Base-by-base conservation (phyloP, 1,284 basidiomycete genomes). In the Malassezia nana region DNA sequence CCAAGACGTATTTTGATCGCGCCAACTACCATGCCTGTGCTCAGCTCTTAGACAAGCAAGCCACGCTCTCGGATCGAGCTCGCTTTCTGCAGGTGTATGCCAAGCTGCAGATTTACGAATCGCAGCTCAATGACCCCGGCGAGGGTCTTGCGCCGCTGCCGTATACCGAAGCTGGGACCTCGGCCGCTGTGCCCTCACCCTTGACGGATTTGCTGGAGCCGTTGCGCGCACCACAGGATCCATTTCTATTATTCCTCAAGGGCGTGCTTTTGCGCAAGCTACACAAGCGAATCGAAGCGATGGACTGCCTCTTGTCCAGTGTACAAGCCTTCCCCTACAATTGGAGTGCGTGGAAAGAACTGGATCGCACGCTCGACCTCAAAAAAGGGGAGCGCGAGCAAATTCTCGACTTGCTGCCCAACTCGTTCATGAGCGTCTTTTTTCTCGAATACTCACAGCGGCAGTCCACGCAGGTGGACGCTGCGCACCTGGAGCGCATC, bases 371-470 rank as follows among this genome's bases (percentile, higher is more conserved):
- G 22, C 56, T 72, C 16, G 59, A 64, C 28, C 39, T 31, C 0
- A 53, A 55, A 7, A 46, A 30, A 12, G 38, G 30, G 10, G 55
- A 64, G 49, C 41, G 57, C 22, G 61, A 60, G 22, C 59, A 65
- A 26, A 68, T 72, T 49, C 49, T 60, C 84, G 84, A 77, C 84
- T 52, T 82, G 81, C 74, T 81, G 24, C 81, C 80, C 2, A 83
- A 89, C 65, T 83, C 84, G 2, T 79, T 89, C 50, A 82, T 76
- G 64, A 65, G 86, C 20, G 82, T 84, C 60, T 82, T 96, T 77
- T 95, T 96, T 74, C 84, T 89, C 67, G 82, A 95, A 55, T 86
- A 85, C 72, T 86, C 87, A 25, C 81, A 88, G 75, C 85, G 92
- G 58, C 88, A 89, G 62, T 79, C 94, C n/a, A 87, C 58, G 22